Evolutionary conservation across 306 rosid species (phyloP), one percentile per base, ranked within the genome.

Genomic region (Aeschynomene evenia): DNA sequence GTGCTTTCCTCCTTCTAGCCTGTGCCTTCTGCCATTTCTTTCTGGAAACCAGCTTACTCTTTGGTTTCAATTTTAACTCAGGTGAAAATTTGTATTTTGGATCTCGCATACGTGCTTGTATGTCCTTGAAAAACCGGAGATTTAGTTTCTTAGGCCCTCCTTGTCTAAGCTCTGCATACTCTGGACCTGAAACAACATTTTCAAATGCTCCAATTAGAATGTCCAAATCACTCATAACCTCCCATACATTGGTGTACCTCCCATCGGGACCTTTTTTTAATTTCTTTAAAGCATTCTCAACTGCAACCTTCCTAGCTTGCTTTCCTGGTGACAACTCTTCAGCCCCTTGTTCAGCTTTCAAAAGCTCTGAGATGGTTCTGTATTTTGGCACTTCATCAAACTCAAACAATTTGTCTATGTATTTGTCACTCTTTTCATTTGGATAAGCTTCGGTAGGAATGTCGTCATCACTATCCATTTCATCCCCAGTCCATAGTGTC

Each of bases 211-310:
- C 97, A 52, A 89, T 82, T 6, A 91, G 80, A 77, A 89, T 89
- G 75, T 89, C 90, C 50, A 85, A 0, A 80, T 91, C 96, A 82
- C 90, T 87, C 94, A 89, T 91, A 62, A 89, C 84, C 85, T 91
- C 94, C 96, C 96, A 89, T 67, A 67, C 84, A 76, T 91, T 89
- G 21, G 79, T 79, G 66, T 86, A 91, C 15, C 94, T 80, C 34
- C 97, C 96, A 18, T 91, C 96, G 19, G 97, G 94, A 49, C 97
- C 96, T 76, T 85, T 87, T 84, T 89, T 91, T 78, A 91, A 63
- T 80, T 89, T 91, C 79, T 84, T 84, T 39, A 89, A 73, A 67
- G 96, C 97, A 73, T 89, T 89, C 80, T 82, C 97, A 49, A 91
- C 96, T 0, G 97, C 97, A 24, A 89, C 57, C 76, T 89, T 91